Evolutionary conservation across 768 basidiomycete genomes (phyloP), one percentile per base, ranked within the genome.

Genomic region (Termitomyces sp.): DNA sequence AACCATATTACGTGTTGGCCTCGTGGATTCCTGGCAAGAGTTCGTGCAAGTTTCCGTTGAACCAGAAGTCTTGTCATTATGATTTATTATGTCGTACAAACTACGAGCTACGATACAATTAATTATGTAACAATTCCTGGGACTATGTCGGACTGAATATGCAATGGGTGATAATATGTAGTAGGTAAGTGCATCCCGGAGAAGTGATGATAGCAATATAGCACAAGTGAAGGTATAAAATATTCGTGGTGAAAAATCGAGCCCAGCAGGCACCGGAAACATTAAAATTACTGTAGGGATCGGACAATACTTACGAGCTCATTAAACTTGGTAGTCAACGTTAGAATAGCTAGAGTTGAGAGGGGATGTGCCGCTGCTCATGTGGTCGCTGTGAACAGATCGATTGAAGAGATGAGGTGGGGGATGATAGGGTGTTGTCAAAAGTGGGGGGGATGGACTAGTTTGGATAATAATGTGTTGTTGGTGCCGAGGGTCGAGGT

Each of bases 371-470:
- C 53, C 30, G 9, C 62, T 56, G 47, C 43, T 16, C 28, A 49
- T 50, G 28, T 56, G 58, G 26, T 60, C 58, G 10, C 23, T 32
- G 9, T 62, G 54, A 3, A 48, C 26, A 14, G 51, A 35, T 49
- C 41, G 46, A 54, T 56, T 40, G 18, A 63, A 53, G 30, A 65
- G 47, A 46, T 68, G 64, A 23, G 64, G 56, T 18, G 64, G 64
- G 4, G 69, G 68, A 50, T 68, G 66, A 52, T 72, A 71, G 4
- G 70, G 67, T 7, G 68, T 69, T 13, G 68, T 70, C 46, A 72
- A 58, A 30, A 71, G 65, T 5, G 70, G 70, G 10, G 67, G 67
- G 18, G 70, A 70, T 26, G 64, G 64, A 14, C 65, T 63, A 30
- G 50, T 35, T 44, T 62, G 60, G 23, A 58, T 46, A 40, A 52